Conservation (phyloP, 192 early-diverging fungal genomes). For the Entomortierella parvispora region DNA sequence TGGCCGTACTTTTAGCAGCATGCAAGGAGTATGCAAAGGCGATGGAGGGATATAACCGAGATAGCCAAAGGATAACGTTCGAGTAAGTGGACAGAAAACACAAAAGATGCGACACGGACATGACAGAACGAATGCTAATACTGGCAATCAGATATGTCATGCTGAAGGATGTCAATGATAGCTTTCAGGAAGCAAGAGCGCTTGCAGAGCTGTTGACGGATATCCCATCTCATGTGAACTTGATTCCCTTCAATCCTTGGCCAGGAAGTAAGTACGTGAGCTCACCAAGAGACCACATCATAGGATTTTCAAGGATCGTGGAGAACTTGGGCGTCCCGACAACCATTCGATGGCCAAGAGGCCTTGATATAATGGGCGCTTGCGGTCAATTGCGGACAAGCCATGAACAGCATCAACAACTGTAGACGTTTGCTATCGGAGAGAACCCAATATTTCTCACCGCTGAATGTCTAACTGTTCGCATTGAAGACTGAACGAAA, state of each 20-base stretch:
- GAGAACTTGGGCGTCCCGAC: constrained; percentile 62
- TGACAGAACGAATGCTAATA: not conserved
- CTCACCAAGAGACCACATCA: constrained; percentile 63
- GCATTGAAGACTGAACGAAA: too few species aligned
- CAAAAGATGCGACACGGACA: not conserved
- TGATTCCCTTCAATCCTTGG: constrained; percentile 92
- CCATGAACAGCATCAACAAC: too few species aligned
- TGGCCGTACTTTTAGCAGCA: constrained; percentile 74
- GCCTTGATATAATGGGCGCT: constrained; percentile 84
- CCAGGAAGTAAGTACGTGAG: constrained; percentile 75
- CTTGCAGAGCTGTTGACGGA: constrained; percentile 70
- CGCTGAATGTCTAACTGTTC: too few species aligned
- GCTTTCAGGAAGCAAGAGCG: constrained; percentile 69
- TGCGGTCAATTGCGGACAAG: constrained; percentile 71
- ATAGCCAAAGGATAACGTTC: constrained; percentile 80
- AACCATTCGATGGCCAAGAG: constrained; percentile 70
- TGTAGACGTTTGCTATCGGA: too few species aligned
- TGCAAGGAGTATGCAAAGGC: constrained; percentile 68
- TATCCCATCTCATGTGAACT: constrained; percentile 79
- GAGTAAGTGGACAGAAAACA: constrained; percentile 63
- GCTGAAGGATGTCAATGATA: constrained; percentile 89
- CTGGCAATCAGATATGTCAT: constrained; percentile 73
- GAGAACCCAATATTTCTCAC: too few species aligned
- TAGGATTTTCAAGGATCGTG: constrained; percentile 64
- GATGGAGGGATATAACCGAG: constrained; percentile 62